Evolutionary conservation across 192 early-diverging fungal genomes (phyloP).

Genomic region (Coemansia sp.): DNA sequence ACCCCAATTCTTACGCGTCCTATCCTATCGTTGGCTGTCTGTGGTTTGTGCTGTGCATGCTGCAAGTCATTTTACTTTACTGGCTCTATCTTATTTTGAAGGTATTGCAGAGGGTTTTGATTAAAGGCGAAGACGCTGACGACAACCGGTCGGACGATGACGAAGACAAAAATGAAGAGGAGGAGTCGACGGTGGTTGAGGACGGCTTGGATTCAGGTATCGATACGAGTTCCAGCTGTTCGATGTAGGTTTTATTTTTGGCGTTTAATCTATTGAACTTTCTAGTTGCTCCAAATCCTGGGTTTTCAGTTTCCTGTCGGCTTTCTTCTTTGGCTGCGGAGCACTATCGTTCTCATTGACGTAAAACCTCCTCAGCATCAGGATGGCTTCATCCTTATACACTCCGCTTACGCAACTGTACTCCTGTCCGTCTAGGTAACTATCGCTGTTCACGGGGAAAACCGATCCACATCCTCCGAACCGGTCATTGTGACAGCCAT

Average conservation of each 20-base stretch:
- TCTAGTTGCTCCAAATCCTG: neutral
- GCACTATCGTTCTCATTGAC: conserved; percentile 83
- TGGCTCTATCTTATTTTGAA: conserved; percentile 76
- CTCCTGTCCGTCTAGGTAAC: conserved; percentile 27
- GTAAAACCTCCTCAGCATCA: conserved; percentile 88
- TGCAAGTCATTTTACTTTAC: conserved; percentile 71
- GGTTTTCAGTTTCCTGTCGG: conserved; percentile 75
- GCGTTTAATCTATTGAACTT: neutral
- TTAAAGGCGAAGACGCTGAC: conserved; percentile 65
- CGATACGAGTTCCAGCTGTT: neutral
- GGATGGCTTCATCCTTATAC: conserved; percentile 76
- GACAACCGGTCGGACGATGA: conserved; percentile 63
- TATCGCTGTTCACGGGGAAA: conserved; percentile 65
- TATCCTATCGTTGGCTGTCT: conserved; percentile 51
- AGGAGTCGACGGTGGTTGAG: conserved; percentile 4
- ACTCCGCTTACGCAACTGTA: conserved; percentile 71
- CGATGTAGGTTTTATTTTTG: neutral
- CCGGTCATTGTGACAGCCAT: conserved; percentile 89
- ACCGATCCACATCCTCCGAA: conserved; percentile 98
- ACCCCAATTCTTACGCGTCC: conserved; percentile 56
- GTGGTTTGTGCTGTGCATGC: conserved; percentile 58
- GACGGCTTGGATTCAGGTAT: neutral
- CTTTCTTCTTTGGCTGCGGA: conserved; percentile 86
- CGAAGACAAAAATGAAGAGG: conserved; percentile 48
- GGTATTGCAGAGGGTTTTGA: conserved; percentile 57